Conservation (phyloP, 1,139 yeast species). For the Tardiomyces blankii region DNA sequence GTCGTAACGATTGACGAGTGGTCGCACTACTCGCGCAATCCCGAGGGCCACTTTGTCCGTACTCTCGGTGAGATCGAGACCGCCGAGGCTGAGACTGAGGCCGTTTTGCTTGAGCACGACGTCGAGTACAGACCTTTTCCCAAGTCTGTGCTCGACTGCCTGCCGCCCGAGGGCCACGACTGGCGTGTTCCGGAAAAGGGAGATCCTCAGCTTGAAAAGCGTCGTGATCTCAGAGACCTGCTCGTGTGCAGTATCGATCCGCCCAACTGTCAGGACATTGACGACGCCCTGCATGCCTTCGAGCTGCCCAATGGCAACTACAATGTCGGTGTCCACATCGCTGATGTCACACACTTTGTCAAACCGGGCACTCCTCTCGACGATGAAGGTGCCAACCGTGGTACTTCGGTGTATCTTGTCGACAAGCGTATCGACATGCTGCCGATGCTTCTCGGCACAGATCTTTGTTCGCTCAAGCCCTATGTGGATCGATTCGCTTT, state of each 20-base stretch:
- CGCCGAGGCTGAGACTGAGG: constrained; percentile 94
- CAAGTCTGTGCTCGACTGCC: constrained; percentile 80
- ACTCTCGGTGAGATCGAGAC: constrained; percentile 84
- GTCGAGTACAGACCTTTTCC: constrained; percentile 96
- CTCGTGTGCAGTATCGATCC: constrained; percentile 96
- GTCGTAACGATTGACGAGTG: constrained; percentile 90
- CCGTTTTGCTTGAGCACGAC: constrained; percentile 84
- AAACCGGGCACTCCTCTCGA: constrained; percentile 88
- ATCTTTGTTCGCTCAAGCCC: constrained; percentile 89
- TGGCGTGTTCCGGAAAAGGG: constrained; percentile 80
- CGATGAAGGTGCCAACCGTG: constrained; percentile 93
- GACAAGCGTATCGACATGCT: constrained; percentile 99
- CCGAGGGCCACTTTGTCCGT: constrained; percentile 92
- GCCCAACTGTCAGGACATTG: constrained; percentile 96
- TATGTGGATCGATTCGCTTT: constrained; percentile 94
- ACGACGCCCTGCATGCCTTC: constrained; percentile 92
- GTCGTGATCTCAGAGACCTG: constrained; percentile 80
- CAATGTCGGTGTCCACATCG: constrained; percentile 98
- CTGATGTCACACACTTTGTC: constrained; percentile 96
- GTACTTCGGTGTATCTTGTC: constrained; percentile 95
- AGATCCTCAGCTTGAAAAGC: constrained; percentile 28
- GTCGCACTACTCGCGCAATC: constrained; percentile 75
- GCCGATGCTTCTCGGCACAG: constrained; percentile 91
- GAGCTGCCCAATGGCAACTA: constrained; percentile 81
- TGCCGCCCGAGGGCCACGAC: constrained; percentile 85